Percentiles rank a stretch among this genome's conserved stretches.
Conservation (phyloP, 345 rosid genomes). For the Eucalyptus pauciflora region DNA sequence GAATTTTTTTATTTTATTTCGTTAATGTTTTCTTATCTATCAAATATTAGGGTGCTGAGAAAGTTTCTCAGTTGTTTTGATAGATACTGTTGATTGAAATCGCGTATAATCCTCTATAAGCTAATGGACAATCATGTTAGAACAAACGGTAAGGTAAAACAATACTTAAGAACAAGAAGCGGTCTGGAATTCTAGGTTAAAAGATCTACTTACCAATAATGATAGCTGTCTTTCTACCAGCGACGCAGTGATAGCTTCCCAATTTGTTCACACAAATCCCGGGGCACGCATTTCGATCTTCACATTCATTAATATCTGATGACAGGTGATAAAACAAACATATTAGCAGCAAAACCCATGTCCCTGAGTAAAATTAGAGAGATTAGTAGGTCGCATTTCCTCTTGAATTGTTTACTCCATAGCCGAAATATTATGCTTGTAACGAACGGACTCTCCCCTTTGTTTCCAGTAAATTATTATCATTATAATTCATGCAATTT, state of each 20-base stretch:
- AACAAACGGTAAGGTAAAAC: not conserved
- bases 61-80: not conserved
- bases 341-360: not conserved
- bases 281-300: fast-evolving
- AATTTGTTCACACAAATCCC: not conserved
- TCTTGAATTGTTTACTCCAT: not conserved
- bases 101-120: too few species aligned
- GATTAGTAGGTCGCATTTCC: not conserved
- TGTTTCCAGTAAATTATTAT: not conserved
- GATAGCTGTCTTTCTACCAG: not conserved
- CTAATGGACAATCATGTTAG: not conserved
- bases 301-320: not conserved
- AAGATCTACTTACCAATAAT: not conserved
- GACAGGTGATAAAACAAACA: not conserved
- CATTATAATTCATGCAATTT: not conserved
- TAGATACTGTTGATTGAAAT: not conserved
- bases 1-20: not conserved
- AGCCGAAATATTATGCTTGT: not conserved
- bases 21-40: too few species aligned
- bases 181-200: not conserved
- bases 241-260: fast-evolving
- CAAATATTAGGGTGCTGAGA: not conserved
- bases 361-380: not conserved
- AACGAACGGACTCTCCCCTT: not conserved
- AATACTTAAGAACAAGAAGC: fast-evolving